A percentile compares a stretch with the other conserved stretches of the same genome.
phyloP scores from a whole-genome alignment of 768 basidiomycete genomes.

The Suillus lakei region DNA sequence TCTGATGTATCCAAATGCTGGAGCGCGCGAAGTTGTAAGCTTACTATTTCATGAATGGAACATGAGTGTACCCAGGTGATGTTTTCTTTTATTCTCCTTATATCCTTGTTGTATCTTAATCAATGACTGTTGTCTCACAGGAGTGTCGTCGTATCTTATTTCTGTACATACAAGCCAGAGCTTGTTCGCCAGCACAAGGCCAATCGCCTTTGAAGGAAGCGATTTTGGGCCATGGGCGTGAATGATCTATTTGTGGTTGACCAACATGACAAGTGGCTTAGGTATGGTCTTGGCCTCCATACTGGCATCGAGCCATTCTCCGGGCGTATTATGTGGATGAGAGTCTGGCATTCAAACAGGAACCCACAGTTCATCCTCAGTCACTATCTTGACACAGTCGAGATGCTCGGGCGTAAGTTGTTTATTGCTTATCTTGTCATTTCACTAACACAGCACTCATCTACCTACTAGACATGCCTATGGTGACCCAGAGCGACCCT shows the following conservation, averaged over 20 bases:
- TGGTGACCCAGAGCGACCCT: too few species aligned
- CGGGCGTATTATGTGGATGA: constrained; percentile 25
- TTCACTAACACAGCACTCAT: constrained; percentile 24
- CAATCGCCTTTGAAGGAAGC: constrained; percentile 29
- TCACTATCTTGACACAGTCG: constrained; percentile 21
- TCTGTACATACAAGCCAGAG: constrained; percentile 21
- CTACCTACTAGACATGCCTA: constrained; percentile 37
- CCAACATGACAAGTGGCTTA: constrained; percentile 53
- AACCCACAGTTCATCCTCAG: constrained; percentile 24
- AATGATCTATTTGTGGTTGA: constrained; percentile 44
- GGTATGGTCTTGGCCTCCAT: too few species aligned
- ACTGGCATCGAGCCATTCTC: constrained; percentile 25
- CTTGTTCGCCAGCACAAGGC: constrained; percentile 22
- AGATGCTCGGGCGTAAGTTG: constrained; percentile 21
- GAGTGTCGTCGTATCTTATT: constrained; percentile 5
- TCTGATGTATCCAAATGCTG: constrained; percentile 30
- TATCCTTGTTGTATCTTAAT: too few species aligned
- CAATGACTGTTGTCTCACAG: neutral
- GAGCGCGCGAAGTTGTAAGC: constrained; percentile 28
- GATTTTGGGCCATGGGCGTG: constrained; percentile 46
- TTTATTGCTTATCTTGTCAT: constrained; percentile 10
- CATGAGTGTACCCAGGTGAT: constrained; percentile 31
- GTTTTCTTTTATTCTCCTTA: neutral
- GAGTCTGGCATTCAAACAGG: constrained; percentile 32
- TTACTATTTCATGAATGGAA: too few species aligned